A percentile compares a stretch with the other conserved stretches of the same genome.
Conservation (phyloP, 169 alveolate species). For the Cryptosporidium ubiquitum region DNA sequence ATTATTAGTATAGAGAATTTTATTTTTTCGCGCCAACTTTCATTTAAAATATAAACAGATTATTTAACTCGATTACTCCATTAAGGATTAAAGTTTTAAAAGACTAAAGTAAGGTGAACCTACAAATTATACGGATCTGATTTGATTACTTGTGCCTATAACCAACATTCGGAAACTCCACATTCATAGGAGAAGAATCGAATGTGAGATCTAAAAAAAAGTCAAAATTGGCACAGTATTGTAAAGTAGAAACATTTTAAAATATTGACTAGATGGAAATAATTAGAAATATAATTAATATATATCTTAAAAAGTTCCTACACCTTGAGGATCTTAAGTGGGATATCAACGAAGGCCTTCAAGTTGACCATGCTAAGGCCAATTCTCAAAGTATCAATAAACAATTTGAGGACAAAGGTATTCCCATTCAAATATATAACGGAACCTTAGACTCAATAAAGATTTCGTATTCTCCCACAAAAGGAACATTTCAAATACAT, state of each 20-base stretch:
- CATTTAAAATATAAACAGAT: background rate
- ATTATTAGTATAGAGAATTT: background rate
- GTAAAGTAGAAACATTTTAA: background rate
- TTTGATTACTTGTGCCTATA: background rate
- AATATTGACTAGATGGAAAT: slow-evolving; percentile 21
- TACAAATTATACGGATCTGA: background rate
- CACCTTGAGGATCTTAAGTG: slow-evolving; percentile 60
- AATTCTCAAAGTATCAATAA: slow-evolving; percentile 22
- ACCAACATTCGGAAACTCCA: background rate
- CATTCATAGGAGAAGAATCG: background rate
- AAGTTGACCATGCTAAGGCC: slow-evolving; percentile 26
- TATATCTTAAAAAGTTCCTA: slow-evolving; percentile 34
- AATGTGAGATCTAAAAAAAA: background rate
- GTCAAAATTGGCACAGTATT: background rate
- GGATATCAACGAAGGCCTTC: slow-evolving; percentile 56
- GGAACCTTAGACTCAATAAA: slow-evolving; percentile 42
- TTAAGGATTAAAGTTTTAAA: background rate
- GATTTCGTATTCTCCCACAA: slow-evolving; percentile 47
- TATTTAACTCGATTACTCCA: background rate
- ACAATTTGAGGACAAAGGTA: slow-evolving; percentile 16
- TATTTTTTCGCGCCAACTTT: background rate
- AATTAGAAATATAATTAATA: slow-evolving; percentile 29
- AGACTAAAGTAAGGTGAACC: background rate
- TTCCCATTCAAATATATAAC: slow-evolving; percentile 36
- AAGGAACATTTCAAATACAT: slow-evolving; percentile 21